Base-by-base conservation (phyloP, 2,329 filamentous ascomycete genomes). In the Botrytis cinerea region DNA sequence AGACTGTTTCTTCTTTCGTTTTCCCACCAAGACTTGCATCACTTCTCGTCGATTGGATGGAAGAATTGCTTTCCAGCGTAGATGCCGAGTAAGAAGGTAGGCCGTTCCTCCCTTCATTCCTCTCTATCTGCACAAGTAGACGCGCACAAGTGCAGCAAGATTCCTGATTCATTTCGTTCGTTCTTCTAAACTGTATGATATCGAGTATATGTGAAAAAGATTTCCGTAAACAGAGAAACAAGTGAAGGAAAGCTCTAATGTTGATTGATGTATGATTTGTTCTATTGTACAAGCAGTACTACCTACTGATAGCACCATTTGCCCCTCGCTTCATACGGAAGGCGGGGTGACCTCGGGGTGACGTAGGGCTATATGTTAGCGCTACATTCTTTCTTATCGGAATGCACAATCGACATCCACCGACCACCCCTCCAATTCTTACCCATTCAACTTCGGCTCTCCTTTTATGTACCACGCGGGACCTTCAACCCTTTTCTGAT, bases 71-170 rank as follows among this genome's bases (percentile, higher is more conserved):
- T 20, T 8, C 48, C 8, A 38, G 10, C 16, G 51, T 57, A 32
- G 48, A 69, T 9, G n/a, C 48, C 10, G 38, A 45, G 28, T 69
- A 69, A 32, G 48, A 57, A 57, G 66, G 66, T 20, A 48, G 48
- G 54, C 40, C 35, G 20, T 18, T 32, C n/a, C 18, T n/a, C 48
- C 9, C 28, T 43, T 25, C 48, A 25, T 54, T 43, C n/a, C 48
- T 45, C n/a, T 25, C 20, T 57, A 69, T 57, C 16, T 57, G 38
- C 10, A 38, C 66, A 18, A 69, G 66, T 51, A 69, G 35, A 43
- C 66, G 66, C 35, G 66, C 66, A 69, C 66, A 69, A 57, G 35
- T 43, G 35, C 66, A 69, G 38, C 66, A 69, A 22, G 66, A 57
- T 38, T 43, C 66, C 35, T 69, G 66, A 25, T 18, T 25, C 66